phyloP scores from a whole-genome alignment of 805 yeast genomes.

The Candida krabiensis region DNA sequence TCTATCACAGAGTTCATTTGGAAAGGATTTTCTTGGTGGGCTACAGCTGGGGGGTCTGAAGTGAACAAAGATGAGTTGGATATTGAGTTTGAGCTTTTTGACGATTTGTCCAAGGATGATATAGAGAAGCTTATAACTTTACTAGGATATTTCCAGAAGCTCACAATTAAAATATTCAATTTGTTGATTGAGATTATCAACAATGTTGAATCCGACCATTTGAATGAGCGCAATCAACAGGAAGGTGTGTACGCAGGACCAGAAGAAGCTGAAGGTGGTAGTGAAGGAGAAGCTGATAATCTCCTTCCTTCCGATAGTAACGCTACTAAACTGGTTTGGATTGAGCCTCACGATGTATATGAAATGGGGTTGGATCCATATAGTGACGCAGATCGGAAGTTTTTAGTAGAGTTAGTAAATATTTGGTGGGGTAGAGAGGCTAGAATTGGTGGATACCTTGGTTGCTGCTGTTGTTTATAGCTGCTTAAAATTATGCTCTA shows the following conservation, averaged over 20 bases:
- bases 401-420: constrained; percentile 41
- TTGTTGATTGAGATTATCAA: constrained; percentile 38
- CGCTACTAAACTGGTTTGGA: constrained; percentile 17
- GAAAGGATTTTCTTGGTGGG: constrained; percentile 85
- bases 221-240: constrained; percentile 11
- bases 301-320: constrained; percentile 6
- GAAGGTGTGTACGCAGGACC: constrained; percentile 5
- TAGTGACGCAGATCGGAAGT: constrained; percentile 43
- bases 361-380: constrained; percentile 64
- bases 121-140: constrained; percentile 30
- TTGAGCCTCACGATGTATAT: constrained; percentile 46
- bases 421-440: constrained; percentile 49
- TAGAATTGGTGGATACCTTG: constrained; percentile 38
- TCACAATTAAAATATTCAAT: constrained; percentile 44
- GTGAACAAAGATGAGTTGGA: constrained; percentile 38
- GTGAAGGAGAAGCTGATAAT: constrained; percentile 12
- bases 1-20: constrained; percentile 61
- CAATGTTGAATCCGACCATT: constrained; percentile 28
- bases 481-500: no score
- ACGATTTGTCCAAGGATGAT: constrained; percentile 21
- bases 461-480: constrained; percentile 36
- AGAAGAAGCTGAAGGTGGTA: constrained; percentile 11
- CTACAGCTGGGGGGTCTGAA: constrained; percentile 71
- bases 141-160: constrained; percentile 53
- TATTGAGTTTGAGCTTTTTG: constrained; percentile 33